These are phyloP conservation scores for Colletotrichum sp. DNA, from an alignment of 2,329 filamentous ascomycete genomes.

Conservation along the genomic window DNA sequence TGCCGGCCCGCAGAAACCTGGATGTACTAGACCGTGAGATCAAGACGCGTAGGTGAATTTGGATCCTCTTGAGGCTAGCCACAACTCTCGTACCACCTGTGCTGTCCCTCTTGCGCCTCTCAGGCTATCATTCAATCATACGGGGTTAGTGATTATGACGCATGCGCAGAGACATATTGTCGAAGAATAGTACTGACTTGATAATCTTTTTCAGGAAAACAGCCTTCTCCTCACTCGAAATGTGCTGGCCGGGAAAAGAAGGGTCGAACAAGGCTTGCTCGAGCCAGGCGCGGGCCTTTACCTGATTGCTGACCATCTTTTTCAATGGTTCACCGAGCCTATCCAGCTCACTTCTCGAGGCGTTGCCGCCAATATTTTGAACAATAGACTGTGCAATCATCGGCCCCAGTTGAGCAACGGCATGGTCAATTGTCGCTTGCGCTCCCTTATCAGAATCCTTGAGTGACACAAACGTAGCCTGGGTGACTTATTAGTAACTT, in stretches of 20 bases:
- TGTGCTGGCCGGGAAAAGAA: conserved; percentile 63
- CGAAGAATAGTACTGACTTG: conserved; percentile 50
- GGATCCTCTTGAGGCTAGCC: conserved; percentile 68
- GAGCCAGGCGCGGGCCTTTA: conserved; percentile 65
- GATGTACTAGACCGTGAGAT: not conserved
- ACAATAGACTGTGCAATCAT: conserved; percentile 64
- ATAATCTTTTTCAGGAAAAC: conserved; percentile 71
- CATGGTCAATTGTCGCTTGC: conserved; percentile 49
- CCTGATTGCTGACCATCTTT: conserved; percentile 65
- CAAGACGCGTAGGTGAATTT: conserved; percentile 67
- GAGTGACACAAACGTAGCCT: conserved; percentile 60
- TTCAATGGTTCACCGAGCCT: conserved; percentile 74
- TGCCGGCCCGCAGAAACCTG: not conserved
- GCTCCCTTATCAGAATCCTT: conserved; percentile 46
- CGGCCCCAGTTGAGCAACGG: conserved; percentile 66
- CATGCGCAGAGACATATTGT: not conserved
- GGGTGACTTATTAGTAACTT: not conserved
- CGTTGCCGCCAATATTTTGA: conserved; percentile 71
- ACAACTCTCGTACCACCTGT: conserved; percentile 73
- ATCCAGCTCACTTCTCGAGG: conserved; percentile 74
- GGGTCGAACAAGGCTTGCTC: conserved; percentile 61
- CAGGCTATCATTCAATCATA: conserved; percentile 48
- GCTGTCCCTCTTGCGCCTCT: conserved; percentile 70
- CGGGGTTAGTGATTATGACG: not conserved
- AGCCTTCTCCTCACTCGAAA: conserved; percentile 63